Evolutionary conservation across 208 protist species (phyloP), one percentile per base, ranked within the genome.

Genomic region (Jaenimonas drosophilae): DNA sequence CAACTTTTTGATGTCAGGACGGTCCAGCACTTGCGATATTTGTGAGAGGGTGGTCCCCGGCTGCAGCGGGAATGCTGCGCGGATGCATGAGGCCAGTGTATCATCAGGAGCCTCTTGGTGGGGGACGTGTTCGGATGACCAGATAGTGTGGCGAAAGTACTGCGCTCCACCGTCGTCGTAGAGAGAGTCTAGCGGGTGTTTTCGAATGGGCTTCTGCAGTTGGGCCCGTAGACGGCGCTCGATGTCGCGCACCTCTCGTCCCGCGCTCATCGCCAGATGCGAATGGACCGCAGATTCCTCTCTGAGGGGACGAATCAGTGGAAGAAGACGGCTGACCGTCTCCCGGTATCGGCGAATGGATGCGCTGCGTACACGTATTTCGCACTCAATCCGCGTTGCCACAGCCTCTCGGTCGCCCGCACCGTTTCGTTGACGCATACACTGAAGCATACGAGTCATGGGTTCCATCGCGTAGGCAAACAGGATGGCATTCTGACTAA

Each of bases 151-250:
- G 56, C 78, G 49, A 52, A 92, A 95, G 29, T 62, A 65, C 67
- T 90, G 88, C 7, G 88, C 76, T 7, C 88, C 88, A 28, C 83
- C 88, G 14, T 77, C 76, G 25, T 88, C 70, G 64, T 95, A 92
- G 11, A 92, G 54, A 30, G 42, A 26, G 53, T 92, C 87, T 17
- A 95, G 69, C 14, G 72, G 78, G 60, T 94, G 73, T 51, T 79
- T 85, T 25, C 40, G 34, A 31, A 55, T 54, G 38, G 4, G 61
- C 45, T 19, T 53, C 46, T 61, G 44, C 47, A 42, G 47, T 17
- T 71, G 62, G 12, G 63, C 56, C 33, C 71, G 54, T 4, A 88
- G 44, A n/a, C 72, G 42, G 5, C 66, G 63, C 60, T 88, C 76
- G 11, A 83, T 47, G 49, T 63, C 50, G 31, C 70, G 66, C 50